Evolutionary conservation across 164 flowering plant species (phyloP).

Genomic region (Kalanchoe fedtschenkoi): DNA sequence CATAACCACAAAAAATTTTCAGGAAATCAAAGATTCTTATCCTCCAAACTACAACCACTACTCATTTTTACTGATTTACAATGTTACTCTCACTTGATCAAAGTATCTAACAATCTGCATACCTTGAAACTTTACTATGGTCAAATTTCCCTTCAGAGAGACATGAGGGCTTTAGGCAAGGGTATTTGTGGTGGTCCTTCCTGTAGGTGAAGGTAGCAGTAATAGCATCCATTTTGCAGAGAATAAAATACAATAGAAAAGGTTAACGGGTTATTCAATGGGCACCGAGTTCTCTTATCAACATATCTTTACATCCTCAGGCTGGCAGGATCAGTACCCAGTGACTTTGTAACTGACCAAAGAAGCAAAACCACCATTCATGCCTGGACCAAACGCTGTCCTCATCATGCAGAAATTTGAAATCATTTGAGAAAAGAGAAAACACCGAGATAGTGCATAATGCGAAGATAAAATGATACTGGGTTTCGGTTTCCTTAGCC

Average conservation of each 20-base stretch:
- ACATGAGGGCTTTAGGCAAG: neutral
- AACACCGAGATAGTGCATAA: neutral
- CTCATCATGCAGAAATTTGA: neutral
- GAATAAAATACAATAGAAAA: conserved; percentile 6
- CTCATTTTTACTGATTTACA: too few relatives aligned
- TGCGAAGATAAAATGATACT: conserved; percentile 5
- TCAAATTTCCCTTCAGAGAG: neutral
- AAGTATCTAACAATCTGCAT: neutral
- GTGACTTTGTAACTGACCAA: neutral
- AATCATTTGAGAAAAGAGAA: neutral
- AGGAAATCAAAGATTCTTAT: neutral
- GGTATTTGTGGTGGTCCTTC: neutral
- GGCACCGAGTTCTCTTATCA: conserved; percentile 5
- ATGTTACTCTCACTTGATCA: too few relatives aligned
- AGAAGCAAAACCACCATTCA: conserved; percentile 4
- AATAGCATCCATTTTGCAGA: neutral
- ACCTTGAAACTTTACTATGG: neutral
- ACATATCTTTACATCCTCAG: neutral
- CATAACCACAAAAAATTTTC: neutral
- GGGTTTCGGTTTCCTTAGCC: neutral
- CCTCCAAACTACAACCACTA: neutral
- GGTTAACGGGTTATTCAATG: conserved; percentile 1
- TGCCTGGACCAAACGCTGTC: conserved; percentile 2
- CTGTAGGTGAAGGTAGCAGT: neutral
- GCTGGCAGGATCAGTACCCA: conserved; percentile 6